Evolutionary conservation across 2,329 filamentous ascomycete genomes (phyloP), one percentile per base, ranked within the genome.

Genomic region (Fonsecaea nubica): DNA sequence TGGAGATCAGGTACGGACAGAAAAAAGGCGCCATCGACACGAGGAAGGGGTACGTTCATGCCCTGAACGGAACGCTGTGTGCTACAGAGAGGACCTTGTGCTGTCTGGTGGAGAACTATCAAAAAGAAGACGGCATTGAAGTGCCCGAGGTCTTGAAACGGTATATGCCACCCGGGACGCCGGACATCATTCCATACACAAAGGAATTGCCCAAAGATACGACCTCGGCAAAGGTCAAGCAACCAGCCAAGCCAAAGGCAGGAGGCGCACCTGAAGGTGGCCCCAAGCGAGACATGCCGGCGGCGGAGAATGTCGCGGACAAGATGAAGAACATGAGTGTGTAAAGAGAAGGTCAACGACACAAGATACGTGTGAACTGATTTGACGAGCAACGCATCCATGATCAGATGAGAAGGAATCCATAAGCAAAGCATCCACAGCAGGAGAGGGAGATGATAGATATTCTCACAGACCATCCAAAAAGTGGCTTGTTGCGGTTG

Each of bases 61-160:
- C 91, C 48, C 84, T 97, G 68, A 97, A 97, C 81, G 91, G 91
- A 69, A 97, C 91, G 21, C 84, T 97, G 45, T 94, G 91, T 78
- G 94, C 94, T 18, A 97, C 94, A 0, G 93, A 96, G 77, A 87
- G 94, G 77, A 92, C 94, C 0, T 85, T 98, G 58, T 98, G 95
- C 85, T 97, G 94, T 77, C 85, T 99, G 52, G 86, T 99, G 45
- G 95, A 99, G 82, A 99, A 98, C 81, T 98, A 94, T 80, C 95
- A 99, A 83, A 95, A 90, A 0, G 89, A 93, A 75, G 91, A 94
- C 72, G 92, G 92, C 69, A 85, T 96, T 73, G 86, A 86, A 64
- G 90, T 97, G 38, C 93, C 93, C 0, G 90, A 93, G 79, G 89
- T 90, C 54, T 85, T 97, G 67, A 87, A 92, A 73, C 94, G 93